Percentiles rank a stretch among this genome's conserved stretches.
Evolutionary conservation across 768 basidiomycete species (phyloP).

Genomic region (Boletus speciosus): DNA sequence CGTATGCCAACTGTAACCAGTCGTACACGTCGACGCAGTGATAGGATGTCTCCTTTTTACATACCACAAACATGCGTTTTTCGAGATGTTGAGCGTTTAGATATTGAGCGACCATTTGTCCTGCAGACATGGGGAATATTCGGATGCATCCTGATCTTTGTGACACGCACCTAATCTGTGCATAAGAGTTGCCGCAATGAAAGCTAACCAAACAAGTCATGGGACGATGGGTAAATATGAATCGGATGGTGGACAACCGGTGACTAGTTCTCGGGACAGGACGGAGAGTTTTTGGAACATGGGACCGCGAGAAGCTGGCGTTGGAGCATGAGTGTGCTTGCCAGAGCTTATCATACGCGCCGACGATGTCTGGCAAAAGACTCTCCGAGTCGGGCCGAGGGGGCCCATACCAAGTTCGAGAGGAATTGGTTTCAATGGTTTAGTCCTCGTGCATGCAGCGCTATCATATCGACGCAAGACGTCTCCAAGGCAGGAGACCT

Average conservation of each 20-base stretch:
- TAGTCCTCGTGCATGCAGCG: too few relatives aligned
- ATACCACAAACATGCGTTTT: background rate
- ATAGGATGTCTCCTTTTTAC: background rate
- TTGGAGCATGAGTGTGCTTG: background rate
- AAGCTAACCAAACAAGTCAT: background rate
- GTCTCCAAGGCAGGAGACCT: too few relatives aligned
- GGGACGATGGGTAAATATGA: too few relatives aligned
- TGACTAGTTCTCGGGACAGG: too few relatives aligned
- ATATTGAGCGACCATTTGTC: background rate
- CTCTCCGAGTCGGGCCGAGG: too few relatives aligned
- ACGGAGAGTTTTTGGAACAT: background rate
- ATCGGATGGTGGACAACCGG: background rate
- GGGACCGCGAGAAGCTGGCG: too few relatives aligned
- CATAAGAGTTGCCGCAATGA: background rate
- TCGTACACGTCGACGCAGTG: slow-evolving; percentile 61
- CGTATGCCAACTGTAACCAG: slow-evolving; percentile 52
- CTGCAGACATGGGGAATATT: too few relatives aligned
- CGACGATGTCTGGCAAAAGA: too few relatives aligned
- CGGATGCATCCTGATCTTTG: background rate
- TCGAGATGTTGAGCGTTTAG: background rate
- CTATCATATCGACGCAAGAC: too few relatives aligned
- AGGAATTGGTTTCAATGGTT: too few relatives aligned
- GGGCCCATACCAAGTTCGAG: too few relatives aligned
- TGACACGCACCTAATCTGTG: background rate
- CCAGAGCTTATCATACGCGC: too few relatives aligned